Evolutionary conservation across 176 grass and related monocot genomes (phyloP), one percentile per base, ranked within the genome.

Genomic region (Triticum timopheevii): DNA sequence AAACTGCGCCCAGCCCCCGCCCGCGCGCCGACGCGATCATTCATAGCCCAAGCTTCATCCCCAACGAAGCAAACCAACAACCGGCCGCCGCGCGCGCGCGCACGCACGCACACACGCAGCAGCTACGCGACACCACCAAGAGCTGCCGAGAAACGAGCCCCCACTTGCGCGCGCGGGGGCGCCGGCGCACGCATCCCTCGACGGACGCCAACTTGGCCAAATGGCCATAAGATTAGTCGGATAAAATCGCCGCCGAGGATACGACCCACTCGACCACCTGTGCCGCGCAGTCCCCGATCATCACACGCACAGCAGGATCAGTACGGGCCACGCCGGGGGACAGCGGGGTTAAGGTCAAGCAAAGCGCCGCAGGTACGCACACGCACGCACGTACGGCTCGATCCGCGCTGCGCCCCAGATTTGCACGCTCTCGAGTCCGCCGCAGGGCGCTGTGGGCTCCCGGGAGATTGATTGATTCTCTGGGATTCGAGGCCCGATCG

Each of bases 401-500:
- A 65, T 30, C 63, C 45, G 27, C 65, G 38, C 38, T 30, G 62
- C 62, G 61, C 10, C 19, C 11, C 6, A 15, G 65, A 9, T 22
- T 59, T 22, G 56, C 56, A 22, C 20, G 19, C 19, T 56, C 52
- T 56, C 17, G 52, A 4, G 52, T 17, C 52, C 52, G 52, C 4
- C 45, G 45, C 3, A 49, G 45, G 47, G 47, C 47, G 13, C 36
- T 38, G 36, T 8, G 36, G 86, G 71, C 25, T 42, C 20, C 20
- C 13, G 42, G 13, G 5, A 15, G 64, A 65, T 50, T 52, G 49
- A 17, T 17, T 79, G 87, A 89, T 89, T 73, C 81, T 49, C 54
- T 70, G 63, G 49, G 80, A 13, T 33, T 16, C 28, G 28, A 30
- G 28, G 28, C 28, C 38, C 9, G 61, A 7, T 24, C n/a, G 61